A percentile compares a stretch with the other conserved stretches of the same genome.
phyloP scores from a whole-genome alignment of 371 early-diverging fungal genomes.

The Amoeboradix gromovi region DNA sequence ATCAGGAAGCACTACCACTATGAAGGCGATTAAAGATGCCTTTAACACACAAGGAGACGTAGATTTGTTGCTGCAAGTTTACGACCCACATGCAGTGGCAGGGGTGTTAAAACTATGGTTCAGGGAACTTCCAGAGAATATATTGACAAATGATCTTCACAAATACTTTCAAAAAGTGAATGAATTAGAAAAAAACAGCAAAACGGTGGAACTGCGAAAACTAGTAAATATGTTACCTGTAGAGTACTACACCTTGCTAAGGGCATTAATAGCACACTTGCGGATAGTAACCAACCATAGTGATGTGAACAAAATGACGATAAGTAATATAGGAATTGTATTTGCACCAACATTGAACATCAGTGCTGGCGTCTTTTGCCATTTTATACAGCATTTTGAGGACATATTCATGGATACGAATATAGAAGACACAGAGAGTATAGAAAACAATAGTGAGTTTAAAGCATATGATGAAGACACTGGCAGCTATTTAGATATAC shows the following conservation, averaged over 20 bases:
- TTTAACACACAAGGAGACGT: constrained; percentile 41
- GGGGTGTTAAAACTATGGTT: constrained; percentile 70
- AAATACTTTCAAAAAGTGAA: constrained; percentile 36
- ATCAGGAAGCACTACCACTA: constrained; percentile 38
- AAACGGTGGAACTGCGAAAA: constrained; percentile 24
- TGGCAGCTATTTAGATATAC: too few relatives aligned
- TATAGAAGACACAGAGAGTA: background rate
- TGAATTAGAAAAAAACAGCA: constrained; percentile 4
- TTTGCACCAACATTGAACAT: constrained; percentile 74
- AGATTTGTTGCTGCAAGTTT: constrained; percentile 23
- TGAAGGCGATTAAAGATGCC: constrained; percentile 35
- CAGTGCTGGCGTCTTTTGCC: constrained; percentile 52
- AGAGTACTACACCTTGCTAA: constrained; percentile 58
- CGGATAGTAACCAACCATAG: constrained; percentile 48
- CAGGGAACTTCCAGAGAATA: constrained; percentile 51
- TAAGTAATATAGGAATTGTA: constrained; percentile 70
- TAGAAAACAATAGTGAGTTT: background rate
- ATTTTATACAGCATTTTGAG: constrained; percentile 24
- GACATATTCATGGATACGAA: background rate
- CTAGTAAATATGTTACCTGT: constrained; percentile 45
- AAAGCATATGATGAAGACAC: background rate
- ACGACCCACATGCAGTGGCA: constrained; percentile 68
- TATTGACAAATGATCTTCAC: constrained; percentile 44
- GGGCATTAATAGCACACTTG: constrained; percentile 53
- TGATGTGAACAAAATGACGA: constrained; percentile 65